Conservation (phyloP, 495 filamentous ascomycete genomes). For the Neurospora sp. region DNA sequence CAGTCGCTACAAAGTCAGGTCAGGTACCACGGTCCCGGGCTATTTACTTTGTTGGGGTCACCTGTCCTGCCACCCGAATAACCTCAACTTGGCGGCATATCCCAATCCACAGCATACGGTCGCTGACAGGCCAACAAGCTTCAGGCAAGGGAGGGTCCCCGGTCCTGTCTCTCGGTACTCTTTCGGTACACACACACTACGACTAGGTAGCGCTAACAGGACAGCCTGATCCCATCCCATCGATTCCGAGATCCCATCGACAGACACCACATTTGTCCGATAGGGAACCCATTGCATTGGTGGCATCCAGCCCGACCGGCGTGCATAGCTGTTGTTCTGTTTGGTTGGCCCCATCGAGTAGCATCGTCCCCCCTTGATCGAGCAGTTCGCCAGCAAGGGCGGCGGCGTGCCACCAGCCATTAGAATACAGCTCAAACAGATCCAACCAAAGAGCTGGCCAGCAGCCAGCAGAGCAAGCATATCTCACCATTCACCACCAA, state of each 20-base stretch:
- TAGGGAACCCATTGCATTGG: slow-evolving; percentile 15
- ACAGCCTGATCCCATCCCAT: not conserved
- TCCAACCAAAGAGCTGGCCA: slow-evolving; percentile 8
- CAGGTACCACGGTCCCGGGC: not conserved
- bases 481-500: not conserved
- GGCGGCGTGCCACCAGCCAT: not conserved
- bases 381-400: slow-evolving; percentile 19
- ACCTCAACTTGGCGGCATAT: not conserved
- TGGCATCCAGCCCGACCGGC: slow-evolving; percentile 10
- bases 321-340: slow-evolving; percentile 16
- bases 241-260: slow-evolving; percentile 8
- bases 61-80: not conserved
- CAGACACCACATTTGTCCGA: slow-evolving; percentile 10
- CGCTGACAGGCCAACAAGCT: not conserved
- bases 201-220: not conserved
- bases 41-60: not conserved
- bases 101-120: not conserved
- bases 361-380: slow-evolving; percentile 2
- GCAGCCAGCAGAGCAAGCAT: not conserved
- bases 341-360: not conserved
- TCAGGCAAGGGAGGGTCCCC: not conserved
- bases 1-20: too few relatives aligned
- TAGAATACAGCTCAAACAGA: slow-evolving; percentile 9
- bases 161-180: not conserved
- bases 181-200: not conserved